These are phyloP conservation scores for Chlorella sp. DNA, from an alignment of 139 green algal species.

Conservation along the genomic window DNA sequence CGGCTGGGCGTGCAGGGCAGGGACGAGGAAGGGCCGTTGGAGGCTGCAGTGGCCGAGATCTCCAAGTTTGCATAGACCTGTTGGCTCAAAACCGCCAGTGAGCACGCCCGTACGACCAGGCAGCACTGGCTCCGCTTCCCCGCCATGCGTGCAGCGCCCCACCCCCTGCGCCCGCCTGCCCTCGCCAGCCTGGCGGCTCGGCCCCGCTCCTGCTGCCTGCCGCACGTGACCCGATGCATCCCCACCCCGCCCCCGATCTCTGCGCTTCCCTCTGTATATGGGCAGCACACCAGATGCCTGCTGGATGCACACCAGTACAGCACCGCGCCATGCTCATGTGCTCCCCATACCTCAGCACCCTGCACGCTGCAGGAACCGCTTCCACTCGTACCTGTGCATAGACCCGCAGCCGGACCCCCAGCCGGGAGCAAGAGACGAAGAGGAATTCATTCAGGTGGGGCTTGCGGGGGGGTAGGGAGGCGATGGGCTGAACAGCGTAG, in stretches of 20 bases:
- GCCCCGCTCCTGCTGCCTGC: no score
- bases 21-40: not conserved
- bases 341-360: not conserved
- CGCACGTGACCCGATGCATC: not conserved
- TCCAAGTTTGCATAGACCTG: no score
- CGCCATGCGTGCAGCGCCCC: no score
- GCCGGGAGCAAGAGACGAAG: conserved; percentile 54
- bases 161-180: no score
- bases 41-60: not conserved
- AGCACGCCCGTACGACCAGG: no score
- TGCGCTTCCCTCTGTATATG: not conserved
- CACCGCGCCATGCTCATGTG: not conserved
- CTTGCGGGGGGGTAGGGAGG: not conserved
- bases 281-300: not conserved
- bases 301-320: not conserved
- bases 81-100: no score
- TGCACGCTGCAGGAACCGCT: conserved; percentile 62
- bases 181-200: no score
- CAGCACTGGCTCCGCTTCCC: no score
- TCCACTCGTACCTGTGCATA: conserved; percentile 82
- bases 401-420: conserved; percentile 48
- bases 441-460: conserved; percentile 66
- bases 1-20: not conserved
- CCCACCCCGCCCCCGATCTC: no score
- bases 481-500: no score